These are phyloP conservation scores for Nitzschia sp. DNA, from an alignment of 108 stramenopile genomes.

Conservation along the genomic window DNA sequence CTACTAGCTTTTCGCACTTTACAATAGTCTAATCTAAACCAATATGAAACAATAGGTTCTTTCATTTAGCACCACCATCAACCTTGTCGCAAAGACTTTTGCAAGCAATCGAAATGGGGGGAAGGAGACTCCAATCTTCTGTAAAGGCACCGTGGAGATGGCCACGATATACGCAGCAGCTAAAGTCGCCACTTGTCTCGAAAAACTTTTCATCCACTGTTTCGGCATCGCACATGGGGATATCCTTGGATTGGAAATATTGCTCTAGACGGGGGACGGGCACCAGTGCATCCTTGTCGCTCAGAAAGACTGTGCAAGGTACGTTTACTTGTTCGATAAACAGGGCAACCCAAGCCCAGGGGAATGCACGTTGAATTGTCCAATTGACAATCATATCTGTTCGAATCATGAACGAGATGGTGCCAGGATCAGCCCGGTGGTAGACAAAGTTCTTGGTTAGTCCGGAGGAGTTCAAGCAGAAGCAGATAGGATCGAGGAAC, in stretches of 20 bases:
- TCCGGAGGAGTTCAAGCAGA: constrained; percentile 73
- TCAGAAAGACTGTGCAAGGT: constrained; percentile 71
- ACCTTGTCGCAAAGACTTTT: constrained; percentile 36
- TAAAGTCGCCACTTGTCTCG: constrained; percentile 45
- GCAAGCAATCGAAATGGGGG: constrained; percentile 34
- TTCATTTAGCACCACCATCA: constrained; percentile 11
- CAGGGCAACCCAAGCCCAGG: constrained; percentile 78
- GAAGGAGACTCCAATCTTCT: constrained; percentile 36
- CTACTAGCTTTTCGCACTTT: not conserved
- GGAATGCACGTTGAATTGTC: constrained; percentile 84
- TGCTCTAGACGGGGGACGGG: constrained; percentile 63
- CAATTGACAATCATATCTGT: constrained; percentile 80
- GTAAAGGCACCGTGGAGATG: constrained; percentile 66
- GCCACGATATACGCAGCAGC: constrained; percentile 60
- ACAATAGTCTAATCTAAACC: not conserved
- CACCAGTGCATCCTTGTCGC: constrained; percentile 76
- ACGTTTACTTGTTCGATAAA: constrained; percentile 76
- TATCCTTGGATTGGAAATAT: constrained; percentile 63
- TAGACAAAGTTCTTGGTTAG: constrained; percentile 83
- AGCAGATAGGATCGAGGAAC: constrained; percentile 87
- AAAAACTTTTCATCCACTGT: constrained; percentile 30
- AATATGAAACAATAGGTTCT: constrained; percentile 5
- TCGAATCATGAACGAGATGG: constrained; percentile 69
- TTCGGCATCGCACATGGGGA: constrained; percentile 45
- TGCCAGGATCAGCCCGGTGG: constrained; percentile 73